Base-by-base conservation (phyloP, 495 filamentous ascomycete species). In the Eremomyces bilateralis region DNA sequence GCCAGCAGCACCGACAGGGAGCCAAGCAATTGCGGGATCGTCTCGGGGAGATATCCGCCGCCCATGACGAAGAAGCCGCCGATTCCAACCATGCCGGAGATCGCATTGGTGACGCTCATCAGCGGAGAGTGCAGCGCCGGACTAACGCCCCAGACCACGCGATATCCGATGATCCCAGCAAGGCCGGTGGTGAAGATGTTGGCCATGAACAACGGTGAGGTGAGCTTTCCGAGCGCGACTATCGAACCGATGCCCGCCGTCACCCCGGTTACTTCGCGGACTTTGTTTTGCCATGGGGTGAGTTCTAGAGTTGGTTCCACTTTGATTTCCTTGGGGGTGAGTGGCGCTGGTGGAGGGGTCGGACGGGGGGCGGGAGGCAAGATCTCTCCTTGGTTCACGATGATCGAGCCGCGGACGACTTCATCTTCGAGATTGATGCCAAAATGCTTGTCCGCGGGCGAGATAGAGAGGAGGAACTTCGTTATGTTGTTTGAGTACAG, bases 401-500 rank as follows among this genome's bases (percentile, higher is more conserved):
- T 76, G 33, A 83, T 81, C 1, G 76, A 68, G 4, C 77, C 76
- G 3, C 79, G 70, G 24, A 80, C 73, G 12, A 85, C 79, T 47
- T 83, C 79, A 42, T 85, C 79, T 10, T 63, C 65, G 39, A 83
- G 53, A 37, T 83, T 76, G 30, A 85, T 53, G 0, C 74, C 75
- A 42, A 74, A 83, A 18, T 71, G 62, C 38, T 75, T 78, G 0
- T 80, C 72, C 43, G 73, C 59, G 1, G 78, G 74, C 6, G 69
- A 55, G 62, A 85, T 77, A 1, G 77, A 82, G 20, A 85, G 60
- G 5, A 85, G 63, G 43, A 73, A 74, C 48, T 82, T 84, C 38
- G 71, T 79, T 44, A 85, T 80, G 43, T 85, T 85, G 61, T 85
- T 85, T 13, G 75, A 80, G 54, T 82, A 85, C 17, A 85, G 54